These are phyloP conservation scores for Neurospora sublineolata DNA, from an alignment of 495 filamentous ascomycete genomes.

Conservation along the genomic window DNA sequence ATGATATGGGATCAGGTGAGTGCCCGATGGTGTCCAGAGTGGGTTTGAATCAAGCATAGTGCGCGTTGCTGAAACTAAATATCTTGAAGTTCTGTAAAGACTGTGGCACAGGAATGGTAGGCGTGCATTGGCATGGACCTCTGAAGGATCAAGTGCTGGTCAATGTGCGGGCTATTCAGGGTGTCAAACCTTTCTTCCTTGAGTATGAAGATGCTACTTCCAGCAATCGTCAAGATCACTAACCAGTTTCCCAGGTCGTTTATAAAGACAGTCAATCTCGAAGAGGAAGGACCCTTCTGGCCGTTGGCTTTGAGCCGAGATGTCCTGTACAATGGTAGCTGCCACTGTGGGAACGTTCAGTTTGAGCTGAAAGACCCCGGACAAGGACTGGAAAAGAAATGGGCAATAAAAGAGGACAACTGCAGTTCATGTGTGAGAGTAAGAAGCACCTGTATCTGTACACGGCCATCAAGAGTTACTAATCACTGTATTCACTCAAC, in stretches of 20 bases:
- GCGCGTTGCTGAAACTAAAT: background rate
- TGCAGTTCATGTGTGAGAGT: constrained; percentile 15
- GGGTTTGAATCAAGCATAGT: background rate
- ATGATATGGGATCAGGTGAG: constrained; percentile 1
- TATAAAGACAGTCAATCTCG: background rate
- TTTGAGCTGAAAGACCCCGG: constrained; percentile 1
- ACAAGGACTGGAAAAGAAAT: background rate
- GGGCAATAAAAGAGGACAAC: constrained; percentile 11
- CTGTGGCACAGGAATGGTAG: constrained; percentile 9
- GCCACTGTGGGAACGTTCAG: constrained; percentile 10
- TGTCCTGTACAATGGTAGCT: constrained; percentile 3
- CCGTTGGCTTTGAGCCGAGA: background rate
- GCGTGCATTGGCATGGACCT: constrained; percentile 5
- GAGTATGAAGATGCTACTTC: background rate
- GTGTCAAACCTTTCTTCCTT: constrained; percentile 9
- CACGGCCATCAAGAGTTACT: background rate
- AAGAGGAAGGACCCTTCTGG: background rate
- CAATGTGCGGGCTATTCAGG: constrained; percentile 8
- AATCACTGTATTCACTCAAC: background rate
- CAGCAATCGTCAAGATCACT: background rate
- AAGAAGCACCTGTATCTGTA: background rate
- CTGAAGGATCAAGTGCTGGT: constrained; percentile 5
- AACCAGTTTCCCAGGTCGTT: background rate
- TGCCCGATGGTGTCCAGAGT: background rate
- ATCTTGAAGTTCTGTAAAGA: constrained; percentile 9